Evolutionary conservation across 2,329 filamentous ascomycete genomes (phyloP).

Genomic region (Ceratocystis colombiana): DNA sequence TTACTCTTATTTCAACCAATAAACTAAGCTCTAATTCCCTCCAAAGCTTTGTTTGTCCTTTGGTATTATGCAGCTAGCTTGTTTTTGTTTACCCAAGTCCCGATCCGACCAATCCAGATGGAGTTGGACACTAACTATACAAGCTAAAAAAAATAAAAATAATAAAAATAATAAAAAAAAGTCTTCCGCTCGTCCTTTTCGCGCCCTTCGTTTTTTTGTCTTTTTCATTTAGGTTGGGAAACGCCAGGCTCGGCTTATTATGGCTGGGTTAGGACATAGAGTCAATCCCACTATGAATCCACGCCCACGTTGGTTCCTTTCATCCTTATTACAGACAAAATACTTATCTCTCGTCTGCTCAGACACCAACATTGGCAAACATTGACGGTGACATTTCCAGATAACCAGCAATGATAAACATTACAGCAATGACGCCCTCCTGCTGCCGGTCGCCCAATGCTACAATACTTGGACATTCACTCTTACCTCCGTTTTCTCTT

Average conservation of each 20-base stretch:
- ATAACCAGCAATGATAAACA: too few relatives aligned
- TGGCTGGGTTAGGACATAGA: neutral
- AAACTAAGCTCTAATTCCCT: neutral
- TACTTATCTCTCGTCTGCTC: too few relatives aligned
- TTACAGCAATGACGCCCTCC: too few relatives aligned
- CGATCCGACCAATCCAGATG: neutral
- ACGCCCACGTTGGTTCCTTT: conserved; percentile 2
- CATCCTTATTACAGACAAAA: neutral
- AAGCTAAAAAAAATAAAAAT: neutral
- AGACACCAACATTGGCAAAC: too few relatives aligned
- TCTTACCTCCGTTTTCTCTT: too few relatives aligned
- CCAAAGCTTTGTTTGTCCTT: too few relatives aligned
- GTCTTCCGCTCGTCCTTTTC: conserved; percentile 13
- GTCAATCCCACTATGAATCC: conserved; percentile 7
- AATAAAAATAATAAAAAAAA: neutral
- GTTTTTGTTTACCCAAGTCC: neutral
- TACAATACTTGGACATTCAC: too few relatives aligned
- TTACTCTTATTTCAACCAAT: neutral
- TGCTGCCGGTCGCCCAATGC: too few relatives aligned
- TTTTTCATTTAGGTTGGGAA: neutral
- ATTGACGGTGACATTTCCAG: too few relatives aligned
- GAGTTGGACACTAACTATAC: neutral
- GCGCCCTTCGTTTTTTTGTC: neutral
- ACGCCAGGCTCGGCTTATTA: neutral
- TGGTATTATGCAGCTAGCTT: neutral